Base-by-base conservation (phyloP, 352 stramenopile species). In the Globisporangium splendens region DNA sequence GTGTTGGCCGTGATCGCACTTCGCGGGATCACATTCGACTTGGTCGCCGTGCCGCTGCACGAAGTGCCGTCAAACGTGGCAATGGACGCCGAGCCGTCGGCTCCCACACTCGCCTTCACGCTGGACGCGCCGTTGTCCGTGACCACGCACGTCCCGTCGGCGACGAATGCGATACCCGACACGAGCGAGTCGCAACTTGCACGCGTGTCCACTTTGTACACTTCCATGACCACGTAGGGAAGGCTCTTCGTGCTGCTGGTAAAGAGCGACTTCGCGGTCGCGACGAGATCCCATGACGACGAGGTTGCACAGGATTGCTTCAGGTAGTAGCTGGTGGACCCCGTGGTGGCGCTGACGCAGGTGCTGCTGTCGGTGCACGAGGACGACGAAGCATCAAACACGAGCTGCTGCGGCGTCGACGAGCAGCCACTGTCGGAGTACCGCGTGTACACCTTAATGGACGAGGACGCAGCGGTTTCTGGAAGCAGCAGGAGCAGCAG, bases 41-140 rank as follows among this genome's bases (percentile, higher is more conserved):
- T 77, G 8, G 49, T 59, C 17, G 64, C 54, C 1, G 54, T 62
- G 38, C 63, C 71, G 24, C 56, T 72, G 54, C 75, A 85, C 22
- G 49, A 59, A 22, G 68, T 55, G 14, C 68, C 72, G 20, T 52
- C 57, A 47, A 70, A 80, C 6, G 65, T 81, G 44, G 47, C 24
- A 44, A 86, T 57, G 17, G 66, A 58, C 2, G 59, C 72, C 7
- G 70, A 77, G 38, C 63, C 66, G 60, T 81, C 60, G 8, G 53
- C 24, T 20, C 46, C 50, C 13, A 81, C 43, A 14, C 50, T 68
- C 1, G 72, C 75, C 11, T 61, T 63, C 38, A 86, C 50, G 31
- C 68, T 83, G 20, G 73, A 81, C 3, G 49, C 49, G 17, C 65
- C 64, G 42, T 77, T 77, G 53, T 83, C 70, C 1, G 66, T 68